A percentile compares a stretch with the other conserved stretches of the same genome.
Conservation (phyloP, 179 eudicot genomes). For the Beta macrorhiza region DNA sequence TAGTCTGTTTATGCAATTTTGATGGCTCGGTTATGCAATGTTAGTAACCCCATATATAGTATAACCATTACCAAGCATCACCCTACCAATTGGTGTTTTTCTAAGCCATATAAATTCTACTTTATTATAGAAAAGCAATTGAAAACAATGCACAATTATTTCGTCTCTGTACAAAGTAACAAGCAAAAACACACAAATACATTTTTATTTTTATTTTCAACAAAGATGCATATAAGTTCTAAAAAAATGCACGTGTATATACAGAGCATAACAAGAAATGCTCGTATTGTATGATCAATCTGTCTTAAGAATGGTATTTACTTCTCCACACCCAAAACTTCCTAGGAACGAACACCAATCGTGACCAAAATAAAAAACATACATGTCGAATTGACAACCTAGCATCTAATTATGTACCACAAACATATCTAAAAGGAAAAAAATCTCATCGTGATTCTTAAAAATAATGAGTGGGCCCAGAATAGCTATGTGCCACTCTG, state of each 20-base stretch:
- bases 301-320: conserved; percentile 21
- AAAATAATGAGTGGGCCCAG: background rate
- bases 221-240: background rate
- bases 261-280: background rate
- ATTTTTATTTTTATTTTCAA: background rate
- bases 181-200: no score
- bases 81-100: no score
- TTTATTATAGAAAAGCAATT: no score
- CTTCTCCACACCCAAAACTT: conserved; percentile 17
- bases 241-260: background rate
- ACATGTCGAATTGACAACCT: conserved; percentile 12
- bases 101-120: no score
- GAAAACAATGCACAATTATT: no score
- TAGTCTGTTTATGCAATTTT: no score
- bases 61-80: no score
- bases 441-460: background rate
- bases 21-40: no score
- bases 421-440: background rate
- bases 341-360: conserved; percentile 5
- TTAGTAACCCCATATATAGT: no score
- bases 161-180: no score
- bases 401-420: conserved; percentile 14
- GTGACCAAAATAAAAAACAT: conserved; percentile 1
- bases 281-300: background rate
- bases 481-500: background rate